phyloP scores from a whole-genome alignment of 2,329 filamentous ascomycete species.

The Berkeleyomyces rouxiae region DNA sequence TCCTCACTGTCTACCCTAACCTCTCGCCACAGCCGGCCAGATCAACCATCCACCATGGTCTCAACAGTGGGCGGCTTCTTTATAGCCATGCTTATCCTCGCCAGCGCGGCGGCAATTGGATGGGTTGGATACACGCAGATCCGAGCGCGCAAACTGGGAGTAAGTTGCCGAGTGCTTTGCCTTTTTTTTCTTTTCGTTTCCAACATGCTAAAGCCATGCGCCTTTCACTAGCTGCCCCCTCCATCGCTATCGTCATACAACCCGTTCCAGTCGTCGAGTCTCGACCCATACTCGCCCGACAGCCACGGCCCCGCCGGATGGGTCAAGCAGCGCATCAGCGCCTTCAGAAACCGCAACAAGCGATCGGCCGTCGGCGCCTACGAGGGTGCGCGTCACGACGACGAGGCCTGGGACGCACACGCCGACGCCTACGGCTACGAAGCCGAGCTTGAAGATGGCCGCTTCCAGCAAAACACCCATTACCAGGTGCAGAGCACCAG shows the following conservation, averaged over 20 bases:
- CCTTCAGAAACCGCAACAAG: slow-evolving; percentile 47
- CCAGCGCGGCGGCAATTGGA: slow-evolving; percentile 37
- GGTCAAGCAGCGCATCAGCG: slow-evolving; percentile 49
- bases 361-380: slow-evolving; percentile 55
- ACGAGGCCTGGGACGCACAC: slow-evolving; percentile 72
- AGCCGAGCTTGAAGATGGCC: slow-evolving; percentile 7
- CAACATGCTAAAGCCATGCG: background rate
- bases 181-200: background rate
- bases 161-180: slow-evolving; percentile 23
- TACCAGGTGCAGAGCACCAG: slow-evolving; percentile 23
- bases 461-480: slow-evolving; percentile 10
- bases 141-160: slow-evolving; percentile 55
- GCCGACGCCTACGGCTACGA: slow-evolving; percentile 41
- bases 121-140: slow-evolving; percentile 59
- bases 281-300: slow-evolving; percentile 30
- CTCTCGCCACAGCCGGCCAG: background rate
- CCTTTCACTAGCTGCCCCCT: slow-evolving; percentile 41
- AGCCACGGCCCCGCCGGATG: slow-evolving; percentile 48
- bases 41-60: slow-evolving; percentile 7
- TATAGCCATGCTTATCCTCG: slow-evolving; percentile 51
- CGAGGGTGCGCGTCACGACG: slow-evolving; percentile 41
- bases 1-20: background rate
- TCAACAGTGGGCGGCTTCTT: slow-evolving; percentile 42
- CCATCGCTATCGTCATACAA: slow-evolving; percentile 52
- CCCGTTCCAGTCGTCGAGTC: slow-evolving; percentile 43